Base-by-base conservation (phyloP, 2,329 filamentous ascomycete species). In the Ceratocystis papillata region DNA sequence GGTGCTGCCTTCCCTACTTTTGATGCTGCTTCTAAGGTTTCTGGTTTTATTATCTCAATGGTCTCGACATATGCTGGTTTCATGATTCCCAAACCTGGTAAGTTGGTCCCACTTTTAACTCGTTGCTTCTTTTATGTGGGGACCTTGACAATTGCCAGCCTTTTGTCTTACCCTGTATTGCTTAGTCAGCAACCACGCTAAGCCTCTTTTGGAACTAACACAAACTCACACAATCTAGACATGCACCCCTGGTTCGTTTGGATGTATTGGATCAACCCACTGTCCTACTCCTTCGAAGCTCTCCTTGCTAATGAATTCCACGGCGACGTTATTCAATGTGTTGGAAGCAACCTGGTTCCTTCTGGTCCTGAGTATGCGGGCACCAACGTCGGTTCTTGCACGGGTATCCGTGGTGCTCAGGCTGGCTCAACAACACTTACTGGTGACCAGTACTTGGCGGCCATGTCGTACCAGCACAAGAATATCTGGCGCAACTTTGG, bases 251-350 rank as follows among this genome's bases (percentile, higher is more conserved):
- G 83, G 83, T 80, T 87, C 28, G 75, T 77, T 2, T 87, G 84
- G 84, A 72, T 87, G 2, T 85, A 80, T 68, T 86, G 83, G 81
- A 80, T 87, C 25, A 80, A 87, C 69, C 87, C 87, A 0, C 75
- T 90, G 2, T 82, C 87, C 0, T 90, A 89, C 67, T 84, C 79
- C 0, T 90, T 89, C 67, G 84, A 89, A 69, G 81, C 81, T 0
- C 73, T 91, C 0, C 78, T 90, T 71, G 78, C 84, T 0, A 90
- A 90, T 70, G 87, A 91, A 72, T 89, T 90, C 67, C 79, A 87
- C 69, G 76, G 75, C 44, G 76, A 87, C 71, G 76, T 71, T 1
- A 79, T 84, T 20, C 74, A 77, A 0, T 85, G 83, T 67, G 78
- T 78, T 2, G 77, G 75, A 1, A 69, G 68, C 33, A 82, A 81